Conservation (phyloP, 805 yeast genomes). For the Hanseniaspora meyeri region DNA sequence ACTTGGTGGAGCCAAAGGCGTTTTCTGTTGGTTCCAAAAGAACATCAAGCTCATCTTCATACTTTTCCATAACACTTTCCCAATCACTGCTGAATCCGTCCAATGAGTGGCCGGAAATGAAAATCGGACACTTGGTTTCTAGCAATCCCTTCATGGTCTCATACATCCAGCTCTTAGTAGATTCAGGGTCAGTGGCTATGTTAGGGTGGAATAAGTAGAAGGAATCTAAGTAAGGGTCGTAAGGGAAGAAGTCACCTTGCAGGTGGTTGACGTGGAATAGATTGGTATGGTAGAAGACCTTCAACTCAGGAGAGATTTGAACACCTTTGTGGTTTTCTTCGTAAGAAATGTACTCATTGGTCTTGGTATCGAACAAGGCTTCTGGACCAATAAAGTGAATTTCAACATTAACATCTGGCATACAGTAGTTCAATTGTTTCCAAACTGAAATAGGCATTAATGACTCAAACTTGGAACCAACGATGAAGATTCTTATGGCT, state of each 20-base stretch:
- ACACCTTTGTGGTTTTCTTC: slow-evolving; percentile 52
- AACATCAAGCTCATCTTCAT: slow-evolving; percentile 65
- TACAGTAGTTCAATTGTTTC: slow-evolving; percentile 79
- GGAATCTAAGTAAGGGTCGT: slow-evolving; percentile 88
- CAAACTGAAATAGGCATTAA: slow-evolving; percentile 89
- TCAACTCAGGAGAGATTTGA: slow-evolving; percentile 59
- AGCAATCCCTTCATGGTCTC: slow-evolving; percentile 74
- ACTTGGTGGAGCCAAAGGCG: slow-evolving; percentile 71
- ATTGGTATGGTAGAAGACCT: slow-evolving; percentile 73
- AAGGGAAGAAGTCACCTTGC: slow-evolving; percentile 90
- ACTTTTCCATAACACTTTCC: slow-evolving; percentile 54
- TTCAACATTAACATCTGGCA: slow-evolving; percentile 74
- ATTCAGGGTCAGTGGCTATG: slow-evolving; percentile 60
- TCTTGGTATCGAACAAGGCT: slow-evolving; percentile 60
- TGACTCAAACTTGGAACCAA: slow-evolving; percentile 89
- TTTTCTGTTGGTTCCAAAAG: slow-evolving; percentile 64
- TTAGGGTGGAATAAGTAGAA: slow-evolving; percentile 96
- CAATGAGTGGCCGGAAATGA: slow-evolving; percentile 79
- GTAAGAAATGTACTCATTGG: slow-evolving; percentile 46
- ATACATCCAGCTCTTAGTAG: slow-evolving; percentile 77
- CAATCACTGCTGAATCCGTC: slow-evolving; percentile 59
- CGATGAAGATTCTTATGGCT: slow-evolving; percentile 76
- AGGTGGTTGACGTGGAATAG: slow-evolving; percentile 86
- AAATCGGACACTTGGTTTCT: slow-evolving; percentile 87
- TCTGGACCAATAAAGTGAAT: slow-evolving; percentile 93